phyloP scores from a whole-genome alignment of 1,139 yeast genomes.

The Magnusiomyces tetraspermus region DNA sequence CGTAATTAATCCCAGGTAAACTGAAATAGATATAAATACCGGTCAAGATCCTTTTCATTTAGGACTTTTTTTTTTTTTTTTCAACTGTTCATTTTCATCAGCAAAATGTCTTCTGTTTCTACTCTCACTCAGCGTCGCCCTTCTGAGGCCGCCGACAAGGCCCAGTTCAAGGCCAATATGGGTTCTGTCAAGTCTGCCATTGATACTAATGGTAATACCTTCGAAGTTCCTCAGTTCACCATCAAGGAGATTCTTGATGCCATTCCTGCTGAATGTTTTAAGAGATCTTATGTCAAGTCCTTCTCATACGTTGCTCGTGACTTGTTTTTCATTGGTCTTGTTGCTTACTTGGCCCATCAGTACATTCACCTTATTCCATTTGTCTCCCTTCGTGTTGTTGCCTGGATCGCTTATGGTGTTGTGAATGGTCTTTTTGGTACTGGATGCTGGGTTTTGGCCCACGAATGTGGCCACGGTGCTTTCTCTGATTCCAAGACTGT shows the following conservation, averaged over 20 bases:
- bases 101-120: slow-evolving; percentile 17
- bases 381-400: slow-evolving; percentile 39
- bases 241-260: slow-evolving; percentile 64
- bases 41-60: too few relatives aligned
- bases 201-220: slow-evolving; percentile 55
- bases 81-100: not conserved
- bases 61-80: slow-evolving; percentile 5
- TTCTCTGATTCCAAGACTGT: slow-evolving; percentile 61
- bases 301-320: slow-evolving; percentile 60
- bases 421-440: slow-evolving; percentile 61
- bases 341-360: slow-evolving; percentile 46
- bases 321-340: slow-evolving; percentile 41
- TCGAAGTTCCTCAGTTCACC: slow-evolving; percentile 63
- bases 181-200: slow-evolving; percentile 23
- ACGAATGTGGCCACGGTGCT: slow-evolving; percentile 87
- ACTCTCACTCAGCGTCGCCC: slow-evolving; percentile 26
- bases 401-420: slow-evolving; percentile 51
- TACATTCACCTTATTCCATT: slow-evolving; percentile 46
- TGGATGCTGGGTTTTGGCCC: slow-evolving; percentile 81
- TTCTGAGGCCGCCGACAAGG: slow-evolving; percentile 15
- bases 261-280: slow-evolving; percentile 68
- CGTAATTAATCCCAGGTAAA: too few relatives aligned
- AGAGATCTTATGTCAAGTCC: slow-evolving; percentile 50
- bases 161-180: slow-evolving; percentile 2
- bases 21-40: too few relatives aligned